Evolutionary conservation across 306 rosid genomes (phyloP).

Genomic region (Hippophae tibetana): DNA sequence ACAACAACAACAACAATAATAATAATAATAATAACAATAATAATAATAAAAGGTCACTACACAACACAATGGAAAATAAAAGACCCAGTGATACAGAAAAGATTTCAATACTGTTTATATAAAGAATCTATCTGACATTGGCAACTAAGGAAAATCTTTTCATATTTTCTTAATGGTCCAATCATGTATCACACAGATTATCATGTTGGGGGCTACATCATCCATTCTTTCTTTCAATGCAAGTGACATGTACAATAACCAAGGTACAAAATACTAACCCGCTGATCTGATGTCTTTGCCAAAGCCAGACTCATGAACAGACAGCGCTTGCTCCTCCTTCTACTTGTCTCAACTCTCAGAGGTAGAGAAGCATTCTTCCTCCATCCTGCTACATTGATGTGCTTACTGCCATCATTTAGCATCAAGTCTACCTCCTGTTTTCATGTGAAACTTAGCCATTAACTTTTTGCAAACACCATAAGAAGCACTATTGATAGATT

Average conservation of each 20-base stretch:
- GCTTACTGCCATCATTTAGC: slow-evolving; percentile 97
- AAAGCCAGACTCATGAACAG: slow-evolving; percentile 89
- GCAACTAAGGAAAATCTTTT: too few relatives aligned
- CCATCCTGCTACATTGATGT: slow-evolving; percentile 87
- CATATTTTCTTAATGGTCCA: too few relatives aligned
- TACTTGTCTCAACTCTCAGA: slow-evolving; percentile 82
- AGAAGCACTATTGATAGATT: slow-evolving; percentile 10
- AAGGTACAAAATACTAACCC: slow-evolving; percentile 38
- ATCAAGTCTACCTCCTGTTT: slow-evolving; percentile 92
- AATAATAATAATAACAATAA: slow-evolving; percentile 11
- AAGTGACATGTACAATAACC: neutral
- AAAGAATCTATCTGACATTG: too few relatives aligned
- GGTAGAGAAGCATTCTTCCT: slow-evolving; percentile 73
- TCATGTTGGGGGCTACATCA: too few relatives aligned
- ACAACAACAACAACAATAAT: slow-evolving; percentile 11
- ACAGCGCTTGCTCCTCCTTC: slow-evolving; percentile 95
- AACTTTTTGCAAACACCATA: slow-evolving; percentile 13
- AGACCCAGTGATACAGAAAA: slow-evolving; percentile 13
- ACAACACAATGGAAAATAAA: neutral
- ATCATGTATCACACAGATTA: too few relatives aligned
- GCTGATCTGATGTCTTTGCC: slow-evolving; percentile 80
- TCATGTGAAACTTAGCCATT: slow-evolving; percentile 10
- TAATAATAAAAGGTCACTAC: slow-evolving; percentile 1
- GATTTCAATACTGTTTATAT: neutral
- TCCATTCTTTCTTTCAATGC: neutral